Evolutionary conservation across 192 early-diverging fungal genomes (phyloP), one percentile per base, ranked within the genome.

Genomic region (Umbelopsis sp.): DNA sequence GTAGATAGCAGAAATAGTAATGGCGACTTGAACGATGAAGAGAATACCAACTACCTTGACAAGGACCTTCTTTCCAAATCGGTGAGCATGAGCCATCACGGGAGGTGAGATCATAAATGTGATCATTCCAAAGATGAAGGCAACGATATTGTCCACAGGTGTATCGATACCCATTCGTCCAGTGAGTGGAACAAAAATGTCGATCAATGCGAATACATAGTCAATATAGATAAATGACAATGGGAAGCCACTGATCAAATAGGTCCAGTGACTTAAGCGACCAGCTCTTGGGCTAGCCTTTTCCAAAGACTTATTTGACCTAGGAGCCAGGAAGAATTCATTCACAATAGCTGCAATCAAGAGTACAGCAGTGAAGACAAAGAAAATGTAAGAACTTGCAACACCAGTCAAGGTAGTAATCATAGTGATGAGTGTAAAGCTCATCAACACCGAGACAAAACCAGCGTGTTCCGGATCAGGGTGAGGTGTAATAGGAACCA

Each of bases 161-260:
- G 90, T 80, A 53, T 87, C 83, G 0, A 84, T 77, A 9, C 91
- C 91, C 51, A 86, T 90, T 21, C 91, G 85, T 9, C 89, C 89
- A 11, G 86, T 88, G 65, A 93, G 74, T 1, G 91, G 91, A 0
- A 93, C 87, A 79, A 93, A 88, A 11, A 90, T 70, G 62, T 89
- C 84, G 7, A 88, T 73, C 26, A 86, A 72, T 6, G 81, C 76
- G 62, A 80, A 82, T 1, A 69, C 73, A 6, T 78, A 68, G 66
- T 84, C 77, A 3, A 65, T 79, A 20, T 70, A 81, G 17, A 82
- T 75, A 1, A 82, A 50, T 5, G 80, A 73, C 16, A 77, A 66
- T 2, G 66, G 31, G 9, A 76, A 73, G 1, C 66, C 69, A 26
- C 73, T 73, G 9, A 84, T 56, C 17, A 75, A 59, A 21, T 86